Base-by-base conservation (phyloP, 139 green algal species). In the Tetradesmus obliquus region DNA sequence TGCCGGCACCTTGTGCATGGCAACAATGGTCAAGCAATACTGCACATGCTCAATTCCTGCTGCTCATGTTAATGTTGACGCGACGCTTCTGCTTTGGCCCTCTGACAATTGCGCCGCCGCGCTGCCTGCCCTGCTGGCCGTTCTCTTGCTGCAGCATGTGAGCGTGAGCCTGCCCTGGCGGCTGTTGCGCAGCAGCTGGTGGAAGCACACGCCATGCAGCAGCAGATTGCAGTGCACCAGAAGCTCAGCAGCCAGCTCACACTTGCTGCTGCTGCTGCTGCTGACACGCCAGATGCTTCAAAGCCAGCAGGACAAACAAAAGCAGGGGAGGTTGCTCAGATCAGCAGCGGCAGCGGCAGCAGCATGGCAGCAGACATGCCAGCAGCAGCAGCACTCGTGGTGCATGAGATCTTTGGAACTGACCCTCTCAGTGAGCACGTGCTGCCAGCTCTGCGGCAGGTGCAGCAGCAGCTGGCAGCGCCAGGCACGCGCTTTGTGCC, bases 321-420 rank as follows among this genome's bases (percentile, higher is more conserved):
- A 45, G 90, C 22, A 82, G 55, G 55, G 45, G 76, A 2, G 51
- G 53, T 66, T 19, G 32, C 55, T 6, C 20, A 22, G 57, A 57
- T 53, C 54, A 82, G 17, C 20, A 86, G 15, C 22, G 19, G 58
- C 84, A 58, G n/a, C 60, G 24, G 58, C 58, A 53, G 84, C 84
- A 51, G 58, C 15, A 45, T 7, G 10, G 66, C 17, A 19, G 66
- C 8, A 58, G 86, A 82, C 69, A 17, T 94, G 69, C 89, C 92
- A 5, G 76, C 24, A 2, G 55, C 51, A 4, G 93, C 93, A 5
- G n/a, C 24, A 1, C 55, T 95, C 10, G 86, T 95, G 58, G 60
- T 95, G 17, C 93, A 95, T 53, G 93, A 95, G 89, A 91, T 95
- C 32, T 95, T 95, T 74, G 93, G 93, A 7, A 92, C 89, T 13